Evolutionary conservation across 805 yeast genomes (phyloP).

Genomic region (Diddensiella transvaalensis): DNA sequence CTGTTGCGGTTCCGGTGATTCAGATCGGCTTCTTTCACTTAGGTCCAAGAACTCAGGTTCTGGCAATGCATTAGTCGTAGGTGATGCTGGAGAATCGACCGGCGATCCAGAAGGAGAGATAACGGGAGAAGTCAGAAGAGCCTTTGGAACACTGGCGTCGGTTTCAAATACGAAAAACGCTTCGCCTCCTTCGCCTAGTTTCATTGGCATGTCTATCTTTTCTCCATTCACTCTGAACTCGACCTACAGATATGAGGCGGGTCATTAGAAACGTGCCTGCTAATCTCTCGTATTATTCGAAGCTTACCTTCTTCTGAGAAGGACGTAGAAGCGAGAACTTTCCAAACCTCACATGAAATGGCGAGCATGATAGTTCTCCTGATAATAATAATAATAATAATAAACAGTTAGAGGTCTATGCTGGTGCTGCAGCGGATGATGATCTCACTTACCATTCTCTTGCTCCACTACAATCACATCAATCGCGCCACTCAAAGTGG

Average conservation of each 20-base stretch:
- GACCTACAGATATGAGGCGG: conserved; percentile 38
- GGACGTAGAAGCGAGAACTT: conserved; percentile 90
- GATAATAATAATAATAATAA: too few relatives aligned
- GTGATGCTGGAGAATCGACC: conserved; percentile 23
- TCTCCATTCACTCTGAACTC: conserved; percentile 82
- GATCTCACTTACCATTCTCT: conserved; percentile 51
- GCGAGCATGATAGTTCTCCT: conserved; percentile 79
- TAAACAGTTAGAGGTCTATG: too few relatives aligned
- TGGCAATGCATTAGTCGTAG: conserved; percentile 24
- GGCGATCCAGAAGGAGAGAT: conserved; percentile 60
- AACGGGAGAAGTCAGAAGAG: conserved; percentile 83
- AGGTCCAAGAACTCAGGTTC: conserved; percentile 54
- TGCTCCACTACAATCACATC: conserved; percentile 94
- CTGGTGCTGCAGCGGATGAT: not conserved
- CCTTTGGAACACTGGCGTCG: conserved; percentile 62
- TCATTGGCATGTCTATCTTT: conserved; percentile 85
- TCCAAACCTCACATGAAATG: conserved; percentile 95
- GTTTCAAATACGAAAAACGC: conserved; percentile 96
- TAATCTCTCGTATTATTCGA: too few relatives aligned
- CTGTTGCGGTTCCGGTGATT: not conserved
- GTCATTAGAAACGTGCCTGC: not conserved
- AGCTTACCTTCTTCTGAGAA: conserved; percentile 69
- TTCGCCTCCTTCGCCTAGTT: conserved; percentile 95
- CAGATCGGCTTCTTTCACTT: conserved; percentile 7
- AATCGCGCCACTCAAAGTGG: conserved; percentile 94